phyloP scores from a whole-genome alignment of 306 rosid genomes.

The Castanea mollissima region DNA sequence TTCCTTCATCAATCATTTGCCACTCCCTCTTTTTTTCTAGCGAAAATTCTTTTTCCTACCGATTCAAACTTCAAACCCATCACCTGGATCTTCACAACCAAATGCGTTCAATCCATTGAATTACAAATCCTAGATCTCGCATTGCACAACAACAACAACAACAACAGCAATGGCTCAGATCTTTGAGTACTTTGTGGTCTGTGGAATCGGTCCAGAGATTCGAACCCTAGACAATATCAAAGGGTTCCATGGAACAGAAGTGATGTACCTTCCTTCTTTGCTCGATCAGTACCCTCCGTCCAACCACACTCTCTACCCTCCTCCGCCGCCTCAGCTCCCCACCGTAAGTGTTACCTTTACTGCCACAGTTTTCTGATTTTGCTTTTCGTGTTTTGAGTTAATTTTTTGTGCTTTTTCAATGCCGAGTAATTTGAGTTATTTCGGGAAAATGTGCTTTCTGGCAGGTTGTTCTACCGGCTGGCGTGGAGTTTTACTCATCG shows the following conservation, averaged over 20 bases:
- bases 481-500: conserved; percentile 68
- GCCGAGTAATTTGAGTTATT: not conserved
- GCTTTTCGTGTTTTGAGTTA: not conserved
- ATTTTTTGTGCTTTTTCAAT: not conserved
- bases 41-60: not conserved
- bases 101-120: not conserved
- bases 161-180: conserved; percentile 70
- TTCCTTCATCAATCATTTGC: not conserved
- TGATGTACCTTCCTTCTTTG: conserved; percentile 67
- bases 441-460: not conserved
- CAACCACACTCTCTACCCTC: conserved; percentile 76
- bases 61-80: not conserved
- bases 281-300: conserved; percentile 83
- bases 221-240: conserved; percentile 78
- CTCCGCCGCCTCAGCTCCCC: conserved; percentile 98
- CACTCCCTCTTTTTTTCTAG: not conserved
- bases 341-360: conserved; percentile 45
- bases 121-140: not conserved
- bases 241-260: conserved; percentile 76
- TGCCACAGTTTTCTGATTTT: not conserved
- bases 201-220: conserved; percentile 97
- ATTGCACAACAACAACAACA: not conserved
- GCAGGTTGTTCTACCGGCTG: conserved; percentile 95
- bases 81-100: not conserved
- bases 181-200: conserved; percentile 93